These are phyloP conservation scores for Aphanomyces stellatus DNA, from an alignment of 352 stramenopile genomes.

Conservation along the genomic window DNA sequence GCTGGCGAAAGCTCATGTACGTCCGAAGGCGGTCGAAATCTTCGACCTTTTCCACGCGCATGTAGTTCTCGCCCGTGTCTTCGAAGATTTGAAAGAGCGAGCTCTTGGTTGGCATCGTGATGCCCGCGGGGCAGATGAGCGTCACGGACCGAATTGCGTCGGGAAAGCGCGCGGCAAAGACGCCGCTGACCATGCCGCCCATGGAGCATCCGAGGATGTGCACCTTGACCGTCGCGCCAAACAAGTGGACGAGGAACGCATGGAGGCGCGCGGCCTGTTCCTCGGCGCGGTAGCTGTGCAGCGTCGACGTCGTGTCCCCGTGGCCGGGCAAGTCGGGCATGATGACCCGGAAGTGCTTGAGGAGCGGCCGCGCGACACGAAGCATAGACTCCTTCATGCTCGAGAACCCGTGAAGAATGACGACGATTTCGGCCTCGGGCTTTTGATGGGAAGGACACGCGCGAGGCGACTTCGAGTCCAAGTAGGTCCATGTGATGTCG, in stretches of 20 bases:
- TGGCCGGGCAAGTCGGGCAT: slow-evolving; percentile 62
- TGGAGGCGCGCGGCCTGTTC: slow-evolving; percentile 48
- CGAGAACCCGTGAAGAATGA: slow-evolving; percentile 68
- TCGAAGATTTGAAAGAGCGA: slow-evolving; percentile 47
- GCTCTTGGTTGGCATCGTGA: slow-evolving; percentile 60
- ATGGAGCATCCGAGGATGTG: slow-evolving; percentile 69
- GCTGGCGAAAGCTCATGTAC: slow-evolving; percentile 31
- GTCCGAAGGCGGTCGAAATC: slow-evolving; percentile 49
- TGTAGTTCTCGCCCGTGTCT: slow-evolving; percentile 48
- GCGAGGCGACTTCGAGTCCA: slow-evolving; percentile 44
- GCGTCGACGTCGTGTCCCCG: slow-evolving; percentile 37
- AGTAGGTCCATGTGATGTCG: slow-evolving; percentile 65
- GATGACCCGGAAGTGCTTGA: slow-evolving; percentile 50
- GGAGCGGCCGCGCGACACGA: slow-evolving; percentile 38
- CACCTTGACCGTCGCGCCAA: slow-evolving; percentile 43
- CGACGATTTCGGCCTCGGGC: slow-evolving; percentile 36
- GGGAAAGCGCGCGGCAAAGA: slow-evolving; percentile 58
- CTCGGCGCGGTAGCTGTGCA: slow-evolving; percentile 42
- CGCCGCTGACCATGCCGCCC: slow-evolving; percentile 62
- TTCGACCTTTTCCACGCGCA: slow-evolving; percentile 49
- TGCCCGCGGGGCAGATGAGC: slow-evolving; percentile 62
- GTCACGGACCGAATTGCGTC: slow-evolving; percentile 49
- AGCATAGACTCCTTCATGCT: slow-evolving; percentile 62
- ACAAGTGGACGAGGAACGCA: slow-evolving; percentile 45
- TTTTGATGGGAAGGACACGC: too few species aligned